Base-by-base conservation (phyloP, 805 yeast species). In the Saturnispora hagleri region DNA sequence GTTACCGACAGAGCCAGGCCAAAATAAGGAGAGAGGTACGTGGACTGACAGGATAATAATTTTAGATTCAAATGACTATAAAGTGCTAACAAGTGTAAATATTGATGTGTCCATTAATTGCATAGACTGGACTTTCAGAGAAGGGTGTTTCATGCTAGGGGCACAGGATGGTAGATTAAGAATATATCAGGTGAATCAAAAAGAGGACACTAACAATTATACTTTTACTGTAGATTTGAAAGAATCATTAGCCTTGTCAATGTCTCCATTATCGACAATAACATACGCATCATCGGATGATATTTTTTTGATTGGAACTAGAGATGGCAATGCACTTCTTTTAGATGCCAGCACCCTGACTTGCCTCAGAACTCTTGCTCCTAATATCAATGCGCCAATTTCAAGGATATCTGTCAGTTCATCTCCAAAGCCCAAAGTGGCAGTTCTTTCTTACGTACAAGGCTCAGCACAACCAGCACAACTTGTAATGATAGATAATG, bases 301-400 rank as follows among this genome's bases (percentile, higher is more conserved):
- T 22, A 17, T 13, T 10, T n/a, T 55, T 5, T n/a, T 55, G 4
- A 35, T 51, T 3, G 58, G 58, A 15, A 51, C 58, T 13, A 51
- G 56, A 24, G 58, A 55, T 43, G 58, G 58, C 2, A 55, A 53
- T 48, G 43, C 51, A 2, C 38, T 48, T 12, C 17, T 47, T 10
- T 27, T 55, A 20, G 56, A 55, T 36, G 44, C 56, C 7, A 47
- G 8, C 7, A 44, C 55, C 1, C 42, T 55, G 51, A 44, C 43
- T 3, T 53, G 56, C 24, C 31, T 48, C 1, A n/a, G 44, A 22
- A 47, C 58, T 5, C 22, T 45, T 17, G 26, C 53, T 5, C 20
- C 24, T 5, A 51, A 53, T 4, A 43, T 51, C 26, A 51, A 55
- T 36, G 36, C 18, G 3, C 56, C 58, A 13, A 47, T 55, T 15